Conservation (phyloP, 306 rosid species). For the Medicago ruthenica region DNA sequence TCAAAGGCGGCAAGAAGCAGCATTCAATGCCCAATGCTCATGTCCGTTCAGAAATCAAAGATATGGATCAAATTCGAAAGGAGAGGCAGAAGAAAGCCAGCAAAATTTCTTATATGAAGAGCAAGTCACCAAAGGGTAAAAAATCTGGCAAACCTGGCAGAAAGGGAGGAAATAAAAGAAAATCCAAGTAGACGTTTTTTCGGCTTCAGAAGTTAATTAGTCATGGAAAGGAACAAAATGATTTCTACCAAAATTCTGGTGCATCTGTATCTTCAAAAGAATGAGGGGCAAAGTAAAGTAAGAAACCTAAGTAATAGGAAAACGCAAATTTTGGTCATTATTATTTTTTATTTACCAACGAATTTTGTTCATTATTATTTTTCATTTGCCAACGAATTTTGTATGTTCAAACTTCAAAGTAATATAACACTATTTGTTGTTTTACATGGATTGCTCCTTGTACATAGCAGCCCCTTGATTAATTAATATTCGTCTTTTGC, state of each 20-base stretch:
- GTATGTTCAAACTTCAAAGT: not conserved
- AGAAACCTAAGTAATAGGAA: not conserved
- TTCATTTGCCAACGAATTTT: not conserved
- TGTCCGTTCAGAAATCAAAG: constrained; percentile 81
- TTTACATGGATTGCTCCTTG: not conserved
- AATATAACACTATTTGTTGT: not conserved
- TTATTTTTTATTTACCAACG: not conserved
- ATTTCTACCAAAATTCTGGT: constrained; percentile 10
- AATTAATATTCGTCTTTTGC: not conserved
- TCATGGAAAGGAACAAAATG: not conserved
- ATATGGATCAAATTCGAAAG: constrained; percentile 82
- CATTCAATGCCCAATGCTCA: constrained; percentile 67
- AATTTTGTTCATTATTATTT: not conserved
- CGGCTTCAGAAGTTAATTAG: not conserved
- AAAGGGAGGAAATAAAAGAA: constrained; percentile 65
- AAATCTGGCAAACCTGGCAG: constrained; percentile 57
- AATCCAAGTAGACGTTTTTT: constrained; percentile 42
- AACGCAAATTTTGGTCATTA: not conserved
- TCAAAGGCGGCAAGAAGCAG: constrained; percentile 60
- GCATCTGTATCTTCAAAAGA: not conserved
- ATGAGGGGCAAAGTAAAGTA: not conserved
- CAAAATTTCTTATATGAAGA: constrained; percentile 58
- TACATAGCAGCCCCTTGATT: not conserved
- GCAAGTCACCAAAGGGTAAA: constrained; percentile 65
- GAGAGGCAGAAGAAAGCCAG: constrained; percentile 78